These are phyloP conservation scores for Starmerella kuoi DNA, from an alignment of 805 yeast genomes.

Conservation along the genomic window DNA sequence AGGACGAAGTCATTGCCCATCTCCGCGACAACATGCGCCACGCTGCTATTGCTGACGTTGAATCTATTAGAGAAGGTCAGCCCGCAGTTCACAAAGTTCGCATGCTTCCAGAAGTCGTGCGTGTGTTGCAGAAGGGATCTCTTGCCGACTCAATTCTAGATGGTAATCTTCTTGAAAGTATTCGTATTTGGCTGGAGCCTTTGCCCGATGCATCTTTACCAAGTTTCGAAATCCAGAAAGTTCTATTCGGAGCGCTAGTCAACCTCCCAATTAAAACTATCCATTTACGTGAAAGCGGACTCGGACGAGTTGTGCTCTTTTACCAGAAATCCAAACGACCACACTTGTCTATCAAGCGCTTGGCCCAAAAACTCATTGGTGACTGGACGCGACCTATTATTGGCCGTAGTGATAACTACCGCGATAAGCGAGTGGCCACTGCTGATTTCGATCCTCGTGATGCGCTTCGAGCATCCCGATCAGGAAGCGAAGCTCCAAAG, in stretches of 20 bases:
- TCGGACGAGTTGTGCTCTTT: slow-evolving; percentile 86
- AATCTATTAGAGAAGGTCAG: slow-evolving; percentile 43
- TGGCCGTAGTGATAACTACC: slow-evolving; percentile 87
- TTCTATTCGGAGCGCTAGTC: slow-evolving; percentile 58
- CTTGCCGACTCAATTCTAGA: slow-evolving; percentile 87
- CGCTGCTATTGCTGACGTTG: slow-evolving; percentile 43
- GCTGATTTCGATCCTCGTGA: slow-evolving; percentile 41
- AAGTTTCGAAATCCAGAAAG: slow-evolving; percentile 91
- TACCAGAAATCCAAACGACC: slow-evolving; percentile 85
- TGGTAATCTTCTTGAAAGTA: slow-evolving; percentile 83
- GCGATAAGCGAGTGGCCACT: slow-evolving; percentile 66
- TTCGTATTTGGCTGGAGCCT: slow-evolving; percentile 95
- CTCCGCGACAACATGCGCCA: slow-evolving; percentile 82
- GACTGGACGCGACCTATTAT: slow-evolving; percentile 98
- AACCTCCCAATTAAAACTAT: slow-evolving; percentile 87
- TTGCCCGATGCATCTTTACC: slow-evolving; percentile 96
- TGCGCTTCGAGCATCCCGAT: slow-evolving; percentile 22
- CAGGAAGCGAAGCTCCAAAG: slow-evolving; percentile 24
- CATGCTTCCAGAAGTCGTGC: slow-evolving; percentile 66
- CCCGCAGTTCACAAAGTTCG: slow-evolving; percentile 70
- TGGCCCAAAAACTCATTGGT: slow-evolving; percentile 82
- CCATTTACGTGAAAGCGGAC: slow-evolving; percentile 85
- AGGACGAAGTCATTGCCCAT: slow-evolving; percentile 75
- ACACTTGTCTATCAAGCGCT: slow-evolving; percentile 71
- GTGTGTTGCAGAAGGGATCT: slow-evolving; percentile 64